phyloP scores from a whole-genome alignment of 768 basidiomycete species.

The Termitomyces bulborhizus region DNA sequence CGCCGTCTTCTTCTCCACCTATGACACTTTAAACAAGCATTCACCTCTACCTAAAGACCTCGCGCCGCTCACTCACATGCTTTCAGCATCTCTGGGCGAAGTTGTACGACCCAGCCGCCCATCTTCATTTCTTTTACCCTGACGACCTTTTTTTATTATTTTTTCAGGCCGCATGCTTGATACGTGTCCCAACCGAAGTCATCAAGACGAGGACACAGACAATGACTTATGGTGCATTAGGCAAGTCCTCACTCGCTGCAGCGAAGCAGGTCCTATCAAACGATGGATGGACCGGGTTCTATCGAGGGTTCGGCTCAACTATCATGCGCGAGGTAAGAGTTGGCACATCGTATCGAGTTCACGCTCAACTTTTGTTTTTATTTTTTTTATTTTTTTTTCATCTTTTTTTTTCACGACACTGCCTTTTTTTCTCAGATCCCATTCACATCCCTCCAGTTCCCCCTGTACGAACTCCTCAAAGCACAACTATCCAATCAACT shows the following conservation, averaged over 20 bases:
- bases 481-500: constrained; percentile 48
- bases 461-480: constrained; percentile 89
- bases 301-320: constrained; percentile 81
- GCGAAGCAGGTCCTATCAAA: constrained; percentile 48
- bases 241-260: constrained; percentile 53
- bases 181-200: constrained; percentile 94
- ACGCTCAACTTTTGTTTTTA: too few species aligned
- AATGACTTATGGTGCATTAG: constrained; percentile 56
- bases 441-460: constrained; percentile 94
- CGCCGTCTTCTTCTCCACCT: constrained; percentile 91
- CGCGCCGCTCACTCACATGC: constrained; percentile 52
- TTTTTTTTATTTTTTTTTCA: too few species aligned
- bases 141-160: too few species aligned
- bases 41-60: constrained; percentile 59
- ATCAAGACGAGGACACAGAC: constrained; percentile 94
- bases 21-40: constrained; percentile 80
- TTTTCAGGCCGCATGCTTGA: constrained; percentile 85
- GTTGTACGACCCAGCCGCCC: constrained; percentile 31
- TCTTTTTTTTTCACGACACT: too few species aligned
- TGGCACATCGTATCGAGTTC: too few species aligned
- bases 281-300: constrained; percentile 76
- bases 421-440: constrained; percentile 59
- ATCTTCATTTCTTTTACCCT: constrained; percentile 6
- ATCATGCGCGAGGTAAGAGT: constrained; percentile 41
- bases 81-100: constrained; percentile 56